Evolutionary conservation across 805 yeast genomes (phyloP).

Genomic region (Starmerella potacharoeniae): DNA sequence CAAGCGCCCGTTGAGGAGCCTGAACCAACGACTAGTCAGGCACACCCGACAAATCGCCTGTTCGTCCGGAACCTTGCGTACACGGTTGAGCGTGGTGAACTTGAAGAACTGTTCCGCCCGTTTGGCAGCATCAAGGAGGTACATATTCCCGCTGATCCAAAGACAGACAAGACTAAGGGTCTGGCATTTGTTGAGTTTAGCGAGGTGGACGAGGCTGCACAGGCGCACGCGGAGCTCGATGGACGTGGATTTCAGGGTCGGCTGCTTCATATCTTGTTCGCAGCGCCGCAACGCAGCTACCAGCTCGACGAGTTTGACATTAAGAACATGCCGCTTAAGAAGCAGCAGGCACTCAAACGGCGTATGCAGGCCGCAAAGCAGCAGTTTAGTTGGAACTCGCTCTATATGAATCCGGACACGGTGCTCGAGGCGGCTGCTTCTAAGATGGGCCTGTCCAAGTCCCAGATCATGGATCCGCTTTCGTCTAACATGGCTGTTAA

Average conservation of each 20-base stretch:
- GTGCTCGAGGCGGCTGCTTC: conserved; percentile 81
- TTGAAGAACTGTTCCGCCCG: conserved; percentile 46
- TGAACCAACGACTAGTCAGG: conserved; percentile 6
- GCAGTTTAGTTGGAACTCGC: conserved; percentile 90
- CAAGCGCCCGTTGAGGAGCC: conserved; percentile 5
- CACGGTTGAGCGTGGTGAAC: conserved; percentile 68
- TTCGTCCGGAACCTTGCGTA: conserved; percentile 81
- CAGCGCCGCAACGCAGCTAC: conserved; percentile 69
- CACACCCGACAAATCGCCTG: conserved; percentile 56
- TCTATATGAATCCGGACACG: conserved; percentile 83
- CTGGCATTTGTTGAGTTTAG: conserved; percentile 73
- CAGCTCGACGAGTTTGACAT: conserved; percentile 82
- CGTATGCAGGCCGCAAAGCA: conserved; percentile 75
- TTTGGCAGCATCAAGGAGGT: conserved; percentile 78
- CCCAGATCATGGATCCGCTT: conserved; percentile 79
- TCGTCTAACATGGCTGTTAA: conserved; percentile 82
- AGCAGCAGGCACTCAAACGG: conserved; percentile 73
- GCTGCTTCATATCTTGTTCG: conserved; percentile 78
- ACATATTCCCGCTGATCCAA: conserved; percentile 81
- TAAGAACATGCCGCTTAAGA: conserved; percentile 82
- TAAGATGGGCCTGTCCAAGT: conserved; percentile 69
- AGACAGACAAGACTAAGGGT: conserved; percentile 86
- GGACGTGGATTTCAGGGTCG: conserved; percentile 91
- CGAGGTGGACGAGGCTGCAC: conserved; percentile 59
- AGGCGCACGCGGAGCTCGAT: conserved; percentile 64